Conservation (phyloP, 2,329 filamentous ascomycete species). For the Monilinia aucupariae region DNA sequence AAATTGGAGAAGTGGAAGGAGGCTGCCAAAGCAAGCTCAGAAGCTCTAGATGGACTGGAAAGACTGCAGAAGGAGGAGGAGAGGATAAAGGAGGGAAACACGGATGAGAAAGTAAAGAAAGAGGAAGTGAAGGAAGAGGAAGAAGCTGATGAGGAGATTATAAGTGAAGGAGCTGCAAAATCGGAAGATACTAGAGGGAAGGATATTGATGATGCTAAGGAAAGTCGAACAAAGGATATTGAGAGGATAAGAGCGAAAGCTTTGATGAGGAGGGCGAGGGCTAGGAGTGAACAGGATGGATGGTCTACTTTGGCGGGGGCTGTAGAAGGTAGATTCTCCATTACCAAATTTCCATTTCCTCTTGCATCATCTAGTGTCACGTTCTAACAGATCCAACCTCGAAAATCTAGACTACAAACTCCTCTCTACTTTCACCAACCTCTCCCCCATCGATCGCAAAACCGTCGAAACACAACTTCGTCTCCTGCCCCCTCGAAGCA, state of each 20-base stretch:
- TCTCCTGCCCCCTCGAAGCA: constrained; percentile 61
- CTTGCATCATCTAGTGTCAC: too few relatives aligned
- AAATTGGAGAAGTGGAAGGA: constrained; percentile 83
- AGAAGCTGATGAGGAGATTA: constrained; percentile 53
- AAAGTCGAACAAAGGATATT: constrained; percentile 70
- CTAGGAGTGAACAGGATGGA: constrained; percentile 60
- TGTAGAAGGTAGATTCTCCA: constrained; percentile 42
- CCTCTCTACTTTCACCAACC: constrained; percentile 52
- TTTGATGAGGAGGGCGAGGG: constrained; percentile 49
- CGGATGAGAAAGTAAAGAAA: constrained; percentile 49
- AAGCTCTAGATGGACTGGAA: constrained; percentile 68
- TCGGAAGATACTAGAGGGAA: constrained; percentile 37
- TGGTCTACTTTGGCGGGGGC: constrained; percentile 79
- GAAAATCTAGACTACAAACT: constrained; percentile 60
- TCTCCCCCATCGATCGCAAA: constrained; percentile 61
- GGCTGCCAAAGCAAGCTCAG: constrained; percentile 66
- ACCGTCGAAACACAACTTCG: constrained; percentile 62
- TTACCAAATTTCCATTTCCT: too few relatives aligned
- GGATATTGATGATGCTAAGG: constrained; percentile 55
- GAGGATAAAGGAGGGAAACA: constrained; percentile 35
- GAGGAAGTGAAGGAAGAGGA: constrained; percentile 36
- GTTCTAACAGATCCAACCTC: neutral
- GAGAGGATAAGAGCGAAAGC: constrained; percentile 76
- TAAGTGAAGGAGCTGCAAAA: constrained; percentile 52
- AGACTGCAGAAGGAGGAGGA: constrained; percentile 42